Conservation (phyloP, 1,139 yeast genomes). For the Wickerhamomyces sp. region DNA sequence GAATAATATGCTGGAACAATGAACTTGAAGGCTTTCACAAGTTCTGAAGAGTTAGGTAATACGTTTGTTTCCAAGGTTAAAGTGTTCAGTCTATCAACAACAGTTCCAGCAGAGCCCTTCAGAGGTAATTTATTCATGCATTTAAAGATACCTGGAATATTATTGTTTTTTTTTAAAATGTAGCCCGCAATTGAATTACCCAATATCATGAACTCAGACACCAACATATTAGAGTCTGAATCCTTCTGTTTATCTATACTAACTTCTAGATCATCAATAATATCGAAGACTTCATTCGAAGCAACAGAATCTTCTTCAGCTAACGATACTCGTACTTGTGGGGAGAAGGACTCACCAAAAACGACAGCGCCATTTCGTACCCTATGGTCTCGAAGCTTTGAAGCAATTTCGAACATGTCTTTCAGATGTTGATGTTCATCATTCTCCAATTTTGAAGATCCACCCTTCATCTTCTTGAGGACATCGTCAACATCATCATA, state of each 20-base stretch:
- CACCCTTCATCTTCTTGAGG: conserved; percentile 20
- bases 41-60: conserved; percentile 28
- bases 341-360: conserved; percentile 30
- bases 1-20: conserved; percentile 40
- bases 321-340: conserved; percentile 14
- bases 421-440: conserved; percentile 31
- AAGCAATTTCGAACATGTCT: conserved; percentile 31
- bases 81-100: conserved; percentile 26
- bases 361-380: conserved; percentile 31
- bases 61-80: conserved; percentile 20
- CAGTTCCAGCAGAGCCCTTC: conserved; percentile 22
- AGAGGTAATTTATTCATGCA: conserved; percentile 39
- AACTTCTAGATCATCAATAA: conserved; percentile 16
- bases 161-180: conserved; percentile 35
- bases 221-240: conserved; percentile 50
- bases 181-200: conserved; percentile 64
- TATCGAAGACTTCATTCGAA: conserved; percentile 4
- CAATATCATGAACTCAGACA: conserved; percentile 77
- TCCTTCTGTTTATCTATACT: conserved; percentile 23
- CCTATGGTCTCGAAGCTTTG: conserved; percentile 29
- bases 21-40: conserved; percentile 33
- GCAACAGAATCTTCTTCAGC: conserved; percentile 5
- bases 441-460: background rate
- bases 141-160: conserved; percentile 57
- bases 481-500: conserved; percentile 46